Evolutionary conservation across 441 rosid species (phyloP), one percentile per base, ranked within the genome.

Genomic region (Erodium moschatum): DNA sequence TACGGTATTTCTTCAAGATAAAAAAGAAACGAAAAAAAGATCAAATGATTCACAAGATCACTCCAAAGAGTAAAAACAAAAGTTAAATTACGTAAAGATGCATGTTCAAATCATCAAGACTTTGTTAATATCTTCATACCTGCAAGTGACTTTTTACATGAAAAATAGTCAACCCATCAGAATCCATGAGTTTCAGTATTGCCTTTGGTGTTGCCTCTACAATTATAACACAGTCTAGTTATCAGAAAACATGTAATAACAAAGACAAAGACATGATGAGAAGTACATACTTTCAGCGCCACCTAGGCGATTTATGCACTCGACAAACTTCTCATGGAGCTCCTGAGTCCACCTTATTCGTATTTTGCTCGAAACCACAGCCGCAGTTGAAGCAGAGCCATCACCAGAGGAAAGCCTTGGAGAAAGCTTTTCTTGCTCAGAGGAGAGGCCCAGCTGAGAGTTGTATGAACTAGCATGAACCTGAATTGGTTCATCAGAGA

Each of bases 61-160:
- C 40, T 35, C 40, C 40, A 35, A 35, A 35, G 40, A 35, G 40
- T 35, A 35, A 35, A 35, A 35, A 35, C 40, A 35, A 35, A 35
- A 35, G 8, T 5, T 5, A 35, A 35, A 35, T 35, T 8, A 35
- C 3, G 8, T 35, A 48, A 48, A 48, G 16, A 48, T 44, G 18
- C 16, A 48, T 48, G 54, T 40, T 2, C 9, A 40, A 4, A 40
- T 40, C 46, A 4, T 40, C 4, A 7, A 7, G 46, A 44, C 50
- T 44, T 44, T 44, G 20, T 27, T 8, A 27, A 66, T 8, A 7
- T 65, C 27, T 18, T 29, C 3, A 50, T 38, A 89, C 92, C 90
- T 92, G 98, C 83, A 92, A 76, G 69, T 89, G 98, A 78, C 98
- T 91, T 84, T 93, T 93, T 12, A 93, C 92, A 80, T 93, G 98